Base-by-base conservation (phyloP, 1,284 basidiomycete species). In the Ustilago nuda region DNA sequence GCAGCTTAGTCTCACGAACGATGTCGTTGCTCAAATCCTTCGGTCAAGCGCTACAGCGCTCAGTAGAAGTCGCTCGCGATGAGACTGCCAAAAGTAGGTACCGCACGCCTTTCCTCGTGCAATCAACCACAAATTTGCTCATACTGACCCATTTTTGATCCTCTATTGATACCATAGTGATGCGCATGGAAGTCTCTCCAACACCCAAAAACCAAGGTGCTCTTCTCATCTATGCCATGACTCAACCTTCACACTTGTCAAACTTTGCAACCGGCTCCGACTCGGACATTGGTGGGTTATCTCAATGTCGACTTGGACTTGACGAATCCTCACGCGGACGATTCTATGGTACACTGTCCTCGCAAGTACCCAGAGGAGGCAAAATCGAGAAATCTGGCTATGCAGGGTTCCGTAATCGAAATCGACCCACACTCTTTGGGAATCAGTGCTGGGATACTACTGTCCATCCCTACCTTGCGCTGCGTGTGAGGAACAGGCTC, bases 231-330 rank as follows among this genome's bases (percentile, higher is more conserved):
- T 85, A 80, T 56, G 53, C 66, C n/a, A 32, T 83, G 46, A 72
- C 60, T 7, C 70, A 62, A 12, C 69, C 68, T 0, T 37, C 62
- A 15, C 75, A 83, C 50, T 64, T 83, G 43, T 53, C 69, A 7
- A 66, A 79, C 51, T 91, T 91, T 72, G 92, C 91, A 0, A 90
- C 89, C 0, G 94, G 94, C 3, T 92, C 91, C 79, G 94, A 95
- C 85, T 89, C 89, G 3, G 94, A 95, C 85, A 91, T 94, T 57
- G 94, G 94, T 1, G 94, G 94, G 1, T 89, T 89, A n/a, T 93
- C 93, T 4, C 91, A 91, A 85, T 79, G 79, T 62, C 54, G 74
- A 3, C 66, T 86, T 32, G 76, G 52, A 0, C 62, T 79, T 12
- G 82, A 82, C 60, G 76, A 79, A 59, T 43, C 79, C 30, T 66